These are phyloP conservation scores for Lachnellula hyalina DNA, from an alignment of 2,329 filamentous ascomycete species.

Conservation along the genomic window DNA sequence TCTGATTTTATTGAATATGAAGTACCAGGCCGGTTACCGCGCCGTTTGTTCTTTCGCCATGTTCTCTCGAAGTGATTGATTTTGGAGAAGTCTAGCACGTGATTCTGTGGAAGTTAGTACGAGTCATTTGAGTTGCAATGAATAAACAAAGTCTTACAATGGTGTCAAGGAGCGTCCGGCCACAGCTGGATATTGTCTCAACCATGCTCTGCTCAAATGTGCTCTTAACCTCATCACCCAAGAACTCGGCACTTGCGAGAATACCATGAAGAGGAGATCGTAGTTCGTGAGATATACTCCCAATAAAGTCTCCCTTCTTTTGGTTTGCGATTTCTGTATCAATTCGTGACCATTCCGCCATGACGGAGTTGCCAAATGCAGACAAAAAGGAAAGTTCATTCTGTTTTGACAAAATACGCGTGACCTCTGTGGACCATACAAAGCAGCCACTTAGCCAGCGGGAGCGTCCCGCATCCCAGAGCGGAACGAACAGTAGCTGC, in stretches of 20 bases:
- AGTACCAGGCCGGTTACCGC: conserved; percentile 5
- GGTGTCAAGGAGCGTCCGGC: conserved; percentile 35
- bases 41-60: conserved; percentile 26
- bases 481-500: conserved; percentile 43
- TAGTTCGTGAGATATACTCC: conserved; percentile 54
- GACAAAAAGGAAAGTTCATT: conserved; percentile 35
- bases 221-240: conserved; percentile 37
- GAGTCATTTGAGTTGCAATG: no score
- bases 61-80: conserved; percentile 33
- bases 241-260: conserved; percentile 45
- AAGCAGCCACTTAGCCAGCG: conserved; percentile 48
- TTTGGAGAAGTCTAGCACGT: conserved; percentile 38
- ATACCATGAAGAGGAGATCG: conserved; percentile 54
- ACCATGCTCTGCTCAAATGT: conserved; percentile 29
- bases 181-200: conserved; percentile 35
- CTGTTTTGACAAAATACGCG: conserved; percentile 31
- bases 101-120: conserved; percentile 27
- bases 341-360: conserved; percentile 50
- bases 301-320: conserved; percentile 54
- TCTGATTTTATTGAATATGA: conserved; percentile 22
- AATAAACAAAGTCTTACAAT: conserved; percentile 23
- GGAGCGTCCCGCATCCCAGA: conserved; percentile 43
- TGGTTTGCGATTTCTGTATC: conserved; percentile 46
- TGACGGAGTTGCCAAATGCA: conserved; percentile 45
- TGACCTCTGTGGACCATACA: conserved; percentile 35